phyloP scores from a whole-genome alignment of 1,139 yeast species.

The Diutina siamensis region DNA sequence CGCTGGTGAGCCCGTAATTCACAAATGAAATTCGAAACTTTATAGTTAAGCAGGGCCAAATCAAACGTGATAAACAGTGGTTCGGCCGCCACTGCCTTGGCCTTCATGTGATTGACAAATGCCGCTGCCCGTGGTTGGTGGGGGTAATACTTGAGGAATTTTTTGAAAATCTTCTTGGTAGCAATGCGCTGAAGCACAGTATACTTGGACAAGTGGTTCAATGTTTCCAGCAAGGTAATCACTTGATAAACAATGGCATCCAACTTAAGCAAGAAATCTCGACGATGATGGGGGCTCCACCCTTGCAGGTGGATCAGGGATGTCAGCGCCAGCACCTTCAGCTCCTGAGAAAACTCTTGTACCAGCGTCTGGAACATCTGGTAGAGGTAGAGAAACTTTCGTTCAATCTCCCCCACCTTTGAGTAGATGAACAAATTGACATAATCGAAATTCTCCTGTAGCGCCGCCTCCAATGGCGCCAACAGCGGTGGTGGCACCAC shows the following conservation, averaged over 20 bases:
- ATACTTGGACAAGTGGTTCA: slow-evolving; percentile 64
- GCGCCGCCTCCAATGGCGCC: slow-evolving; percentile 16
- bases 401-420: slow-evolving; percentile 49
- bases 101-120: not conserved
- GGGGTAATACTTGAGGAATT: slow-evolving; percentile 53
- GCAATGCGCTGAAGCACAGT: slow-evolving; percentile 76
- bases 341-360: not conserved
- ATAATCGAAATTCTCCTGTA: slow-evolving; percentile 40
- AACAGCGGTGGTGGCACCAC: slow-evolving; percentile 11
- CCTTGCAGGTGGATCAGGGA: not conserved
- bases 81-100: not conserved
- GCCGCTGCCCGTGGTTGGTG: slow-evolving; percentile 11
- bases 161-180: slow-evolving; percentile 67
- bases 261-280: slow-evolving; percentile 10
- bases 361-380: slow-evolving; percentile 7
- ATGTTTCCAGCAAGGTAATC: slow-evolving; percentile 35
- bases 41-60: not conserved
- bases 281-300: not conserved
- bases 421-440: slow-evolving; percentile 52
- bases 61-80: not conserved
- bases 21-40: slow-evolving; percentile 1
- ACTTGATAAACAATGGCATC: slow-evolving; percentile 25
- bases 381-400: slow-evolving; percentile 17
- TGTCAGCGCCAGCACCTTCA: not conserved
- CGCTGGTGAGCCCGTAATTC: slow-evolving; percentile 1